Percentiles rank a stretch among this genome's conserved stretches.
phyloP scores from a whole-genome alignment of 2,329 filamentous ascomycete species.

The Aspergillus viridinutans region DNA sequence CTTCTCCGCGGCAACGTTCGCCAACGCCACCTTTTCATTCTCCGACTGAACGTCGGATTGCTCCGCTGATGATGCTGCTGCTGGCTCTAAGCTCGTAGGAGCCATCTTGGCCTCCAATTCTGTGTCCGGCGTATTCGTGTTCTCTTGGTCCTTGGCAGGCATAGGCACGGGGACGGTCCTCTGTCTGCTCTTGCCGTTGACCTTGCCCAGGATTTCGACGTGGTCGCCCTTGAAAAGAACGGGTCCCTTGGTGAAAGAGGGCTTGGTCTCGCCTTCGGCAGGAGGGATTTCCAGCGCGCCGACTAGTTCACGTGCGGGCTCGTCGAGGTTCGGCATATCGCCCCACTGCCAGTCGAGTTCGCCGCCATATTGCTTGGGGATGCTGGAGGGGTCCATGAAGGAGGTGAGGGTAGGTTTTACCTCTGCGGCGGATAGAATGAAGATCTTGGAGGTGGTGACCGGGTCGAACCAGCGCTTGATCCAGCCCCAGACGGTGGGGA shows the following conservation, averaged over 20 bases:
- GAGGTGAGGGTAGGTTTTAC: slow-evolving; percentile 70
- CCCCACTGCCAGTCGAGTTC: slow-evolving; percentile 79
- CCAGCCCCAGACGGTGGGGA: slow-evolving; percentile 88
- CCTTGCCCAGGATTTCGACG: slow-evolving; percentile 31
- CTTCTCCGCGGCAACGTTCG: neutral
- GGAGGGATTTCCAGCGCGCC: slow-evolving; percentile 27
- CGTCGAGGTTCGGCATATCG: slow-evolving; percentile 68
- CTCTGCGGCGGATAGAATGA: slow-evolving; percentile 72
- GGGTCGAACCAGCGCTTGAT: slow-evolving; percentile 95
- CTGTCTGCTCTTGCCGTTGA: slow-evolving; percentile 30
- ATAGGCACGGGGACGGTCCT: slow-evolving; percentile 22
- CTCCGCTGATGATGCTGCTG: neutral
- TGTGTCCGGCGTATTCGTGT: neutral
- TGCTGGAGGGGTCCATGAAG: slow-evolving; percentile 78
- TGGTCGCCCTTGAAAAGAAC: slow-evolving; percentile 31
- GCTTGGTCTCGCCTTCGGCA: slow-evolving; percentile 21
- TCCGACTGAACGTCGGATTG: neutral
- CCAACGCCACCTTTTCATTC: neutral
- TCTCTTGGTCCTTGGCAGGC: neutral
- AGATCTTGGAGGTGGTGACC: slow-evolving; percentile 92
- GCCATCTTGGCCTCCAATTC: neutral
- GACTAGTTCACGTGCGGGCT: slow-evolving; percentile 32
- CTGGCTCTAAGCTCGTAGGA: neutral
- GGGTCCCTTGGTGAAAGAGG: slow-evolving; percentile 31
- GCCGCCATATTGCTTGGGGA: slow-evolving; percentile 87